These are phyloP conservation scores for Vigna radiata DNA, from an alignment of 306 rosid species.

Conservation along the genomic window DNA sequence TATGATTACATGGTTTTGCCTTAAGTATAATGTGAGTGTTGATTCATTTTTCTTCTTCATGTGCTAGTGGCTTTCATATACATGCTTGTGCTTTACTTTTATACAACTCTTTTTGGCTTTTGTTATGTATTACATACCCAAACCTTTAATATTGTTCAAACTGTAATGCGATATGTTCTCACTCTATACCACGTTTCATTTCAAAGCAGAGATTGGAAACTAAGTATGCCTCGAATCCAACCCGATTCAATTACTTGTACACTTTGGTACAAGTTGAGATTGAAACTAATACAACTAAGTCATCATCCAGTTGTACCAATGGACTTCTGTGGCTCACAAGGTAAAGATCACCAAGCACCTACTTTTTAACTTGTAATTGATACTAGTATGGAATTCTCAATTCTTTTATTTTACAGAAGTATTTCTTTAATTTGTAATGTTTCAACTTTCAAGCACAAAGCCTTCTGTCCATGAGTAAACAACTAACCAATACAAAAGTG, in stretches of 20 bases:
- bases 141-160: conserved; percentile 28
- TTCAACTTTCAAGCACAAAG: background rate
- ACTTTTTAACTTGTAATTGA: conserved; percentile 24
- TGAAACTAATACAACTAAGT: conserved; percentile 79
- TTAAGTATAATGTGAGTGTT: conserved; percentile 13
- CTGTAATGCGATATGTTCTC: conserved; percentile 30
- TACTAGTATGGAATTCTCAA: conserved; percentile 35
- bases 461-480: background rate
- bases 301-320: conserved; percentile 94
- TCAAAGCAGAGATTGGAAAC: conserved; percentile 85
- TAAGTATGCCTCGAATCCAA: conserved; percentile 65
- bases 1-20: conserved; percentile 10
- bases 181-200: conserved; percentile 42
- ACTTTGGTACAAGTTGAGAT: conserved; percentile 82
- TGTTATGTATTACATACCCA: background rate
- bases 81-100: conserved; percentile 13
- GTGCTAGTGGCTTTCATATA: conserved; percentile 14
- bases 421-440: conserved; percentile 15
- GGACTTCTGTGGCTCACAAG: conserved; percentile 99
- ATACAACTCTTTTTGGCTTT: background rate
- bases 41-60: conserved; percentile 19
- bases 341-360: conserved; percentile 49
- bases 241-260: conserved; percentile 69
- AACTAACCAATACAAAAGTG: background rate
- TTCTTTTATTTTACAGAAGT: background rate